Base-by-base conservation (phyloP, 345 rosid species). In the Turritis glabra region DNA sequence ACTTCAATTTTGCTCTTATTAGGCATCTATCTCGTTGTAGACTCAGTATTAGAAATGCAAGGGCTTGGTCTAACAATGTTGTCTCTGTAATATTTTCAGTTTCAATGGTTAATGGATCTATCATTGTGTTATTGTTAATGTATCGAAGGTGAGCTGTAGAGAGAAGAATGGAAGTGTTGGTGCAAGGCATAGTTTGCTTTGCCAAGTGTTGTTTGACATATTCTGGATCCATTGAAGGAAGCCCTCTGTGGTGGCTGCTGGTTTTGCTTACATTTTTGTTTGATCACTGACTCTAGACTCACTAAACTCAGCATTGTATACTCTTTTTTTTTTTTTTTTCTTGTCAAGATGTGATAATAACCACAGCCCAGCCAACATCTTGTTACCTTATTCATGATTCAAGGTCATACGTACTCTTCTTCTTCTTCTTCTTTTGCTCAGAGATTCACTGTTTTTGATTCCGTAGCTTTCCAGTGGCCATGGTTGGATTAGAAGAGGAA, bases 281-380 rank as follows among this genome's bases (percentile, higher is more conserved):
- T 41, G 26, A 73, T 73, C 8, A 41, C 17, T 63, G 25, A 19
- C 25, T 23, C 12, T 40, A 10, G 5, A 52, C 35, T 54, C 21
- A 17, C 55, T 55, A n/a, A 32, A 64, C 37, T 4, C 56, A 73
- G 8, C 55, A 9, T 5, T 68, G 52, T 38, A 47, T 13, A n/a
- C 56, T 29, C n/a, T 40, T 22, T 18, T 71, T 13, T 12, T 27
- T 8, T 13, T 47, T 44, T 3, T 41, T 18, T 46, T 23, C 23
- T 51, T 62, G 44, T 32, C 53, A 52, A 40, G 15, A 51, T 59
- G 72, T 66, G 32, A 35, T 53, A 53, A 46, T 35, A 51, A 46
- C 38, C n/a, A 44, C 38, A 18, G 17, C n/a, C 7, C 23, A 60
- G 13, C 7, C 4, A 29, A 30, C 13, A 50, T 64, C 29, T 65